Percentiles rank a stretch among this genome's conserved stretches.
Conservation (phyloP, 345 rosid species). For the Carallia brachiata region DNA sequence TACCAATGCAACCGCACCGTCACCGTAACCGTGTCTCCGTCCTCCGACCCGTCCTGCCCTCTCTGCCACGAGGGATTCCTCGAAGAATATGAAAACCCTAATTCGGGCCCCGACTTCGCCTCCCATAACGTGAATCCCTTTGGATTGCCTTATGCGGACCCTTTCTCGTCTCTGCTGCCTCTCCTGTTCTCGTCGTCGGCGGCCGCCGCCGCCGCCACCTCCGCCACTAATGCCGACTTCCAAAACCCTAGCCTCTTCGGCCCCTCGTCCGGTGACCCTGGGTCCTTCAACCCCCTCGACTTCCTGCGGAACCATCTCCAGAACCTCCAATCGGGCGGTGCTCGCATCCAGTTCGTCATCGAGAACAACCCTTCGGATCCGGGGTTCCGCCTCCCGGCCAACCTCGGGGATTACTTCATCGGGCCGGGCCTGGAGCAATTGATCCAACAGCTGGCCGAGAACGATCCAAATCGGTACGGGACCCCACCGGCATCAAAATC, state of each 20-base stretch:
- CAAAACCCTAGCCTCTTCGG: conserved; percentile 23
- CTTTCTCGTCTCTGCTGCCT: conserved; percentile 26
- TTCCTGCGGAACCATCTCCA: conserved; percentile 39
- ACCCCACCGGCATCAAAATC: conserved; percentile 47
- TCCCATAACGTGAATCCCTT: not conserved
- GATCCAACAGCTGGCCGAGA: conserved; percentile 51
- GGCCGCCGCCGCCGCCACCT: not conserved
- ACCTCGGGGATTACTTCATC: conserved; percentile 41
- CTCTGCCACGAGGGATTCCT: conserved; percentile 43
- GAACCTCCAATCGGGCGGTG: conserved; percentile 36
- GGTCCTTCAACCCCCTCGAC: conserved; percentile 31
- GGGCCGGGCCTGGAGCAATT: conserved; percentile 51
- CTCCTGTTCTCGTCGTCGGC: conserved; percentile 18
- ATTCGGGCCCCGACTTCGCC: conserved; percentile 7
- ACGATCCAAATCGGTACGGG: conserved; percentile 48
- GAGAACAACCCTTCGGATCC: conserved; percentile 32
- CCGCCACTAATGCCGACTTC: conserved; percentile 16
- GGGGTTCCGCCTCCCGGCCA: conserved; percentile 28
- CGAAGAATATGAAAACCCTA: conserved; percentile 40
- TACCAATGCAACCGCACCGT: conserved; percentile 35
- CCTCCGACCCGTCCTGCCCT: conserved; percentile 43
- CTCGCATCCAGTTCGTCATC: conserved; percentile 44
- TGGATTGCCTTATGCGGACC: conserved; percentile 14
- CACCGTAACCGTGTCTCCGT: conserved; percentile 18
- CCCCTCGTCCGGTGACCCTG: not conserved